Base-by-base conservation (phyloP, 306 rosid genomes). In the Malus asiatica region DNA sequence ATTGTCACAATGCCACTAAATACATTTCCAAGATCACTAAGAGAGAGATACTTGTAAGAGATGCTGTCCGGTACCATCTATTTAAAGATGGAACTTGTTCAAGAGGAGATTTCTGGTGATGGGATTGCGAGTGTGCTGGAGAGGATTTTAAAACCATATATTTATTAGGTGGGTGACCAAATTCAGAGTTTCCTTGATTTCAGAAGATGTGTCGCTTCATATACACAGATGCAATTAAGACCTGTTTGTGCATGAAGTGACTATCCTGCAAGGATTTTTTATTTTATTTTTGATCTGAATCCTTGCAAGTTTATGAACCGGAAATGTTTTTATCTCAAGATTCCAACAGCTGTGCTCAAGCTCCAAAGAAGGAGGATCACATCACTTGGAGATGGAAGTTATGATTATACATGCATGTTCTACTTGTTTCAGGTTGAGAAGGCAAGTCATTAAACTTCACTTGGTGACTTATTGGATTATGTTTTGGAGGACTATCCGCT, bases 31-130 rank as follows among this genome's bases (percentile, higher is more conserved):
- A 78, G 87, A 83, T 91, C 80, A 90, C 97, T 65, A 85, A 81
- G 73, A 90, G 98, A 85, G 98, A 91, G 80, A 93, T 93, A 77
- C 97, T 93, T 70, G 98, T 93, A 58, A 86, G 97, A 81, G 97
- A 93, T 74, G 78, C 96, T 42, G 93, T 80, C 53, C 85, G 97
- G 53, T 93, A 87, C 79, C 98, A 93, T 88, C 85, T 91, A 83
- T 93, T 93, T 83, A 93, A 93, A 85, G 90, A 90, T 71, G 98
- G 98, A 70, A 77, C 30, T 3, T 91, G 98, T 83, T 91, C 97
- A 13, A 91, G 96, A 59, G 91, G 97, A 80, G 97, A 93, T 82
- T 93, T 91, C 80, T 93, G 97, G 98, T 93, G 88, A 90, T 76
- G 27, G 4, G 33, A 38, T 58, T 57, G 6, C 65, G 2, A 18